Base-by-base conservation (phyloP, 768 basidiomycete genomes). In the Clavulina sp. region DNA sequence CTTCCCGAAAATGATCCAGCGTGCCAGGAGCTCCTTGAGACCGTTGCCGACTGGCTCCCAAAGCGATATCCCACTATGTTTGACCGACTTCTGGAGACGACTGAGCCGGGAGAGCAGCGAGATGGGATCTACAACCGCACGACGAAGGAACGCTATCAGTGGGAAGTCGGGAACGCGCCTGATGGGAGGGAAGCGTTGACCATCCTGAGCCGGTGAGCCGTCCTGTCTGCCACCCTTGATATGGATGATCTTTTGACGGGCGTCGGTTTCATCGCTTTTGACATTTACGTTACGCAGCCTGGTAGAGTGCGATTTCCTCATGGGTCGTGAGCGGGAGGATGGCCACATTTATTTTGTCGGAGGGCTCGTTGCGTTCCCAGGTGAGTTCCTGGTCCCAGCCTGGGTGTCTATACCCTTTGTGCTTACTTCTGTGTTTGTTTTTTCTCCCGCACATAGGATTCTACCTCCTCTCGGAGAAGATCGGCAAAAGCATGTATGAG, bases 11-110 rank as follows among this genome's bases (percentile, higher is more conserved):
- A 72, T 52, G 70, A 71, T 56, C 57, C 50, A 0, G 74, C 73
- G 0, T 75, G 73, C 56, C 58, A 57, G 28, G 77, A 79, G 58
- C 67, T 76, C 51, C 69, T 73, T 67, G 68, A 74, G 52, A 75
- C 73, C 68, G 70, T 73, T 33, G 64, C 78, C 40, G 73, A 77
- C 55, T 78, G 70, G 56, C 61, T 79, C 38, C 76, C 73, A 41
- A 66, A 65, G 28, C 68, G 76, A n/a, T 78, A 77, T 57, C 76
- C 77, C 6, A 67, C 67, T 5, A 70, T 72, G 28, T 78, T 79
- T 57, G 56, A 61, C 5, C 38, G 40, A 16, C 43, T 64, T 9
- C 19, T 38, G 34, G 9, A 19, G 9, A 38, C 9, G 9, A 19
- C 9, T 19, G 19, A 9, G 19, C 19, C 34, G 3, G 59, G 55